Evolutionary conservation across 768 basidiomycete genomes (phyloP).

Genomic region (Naematelia encephala): DNA sequence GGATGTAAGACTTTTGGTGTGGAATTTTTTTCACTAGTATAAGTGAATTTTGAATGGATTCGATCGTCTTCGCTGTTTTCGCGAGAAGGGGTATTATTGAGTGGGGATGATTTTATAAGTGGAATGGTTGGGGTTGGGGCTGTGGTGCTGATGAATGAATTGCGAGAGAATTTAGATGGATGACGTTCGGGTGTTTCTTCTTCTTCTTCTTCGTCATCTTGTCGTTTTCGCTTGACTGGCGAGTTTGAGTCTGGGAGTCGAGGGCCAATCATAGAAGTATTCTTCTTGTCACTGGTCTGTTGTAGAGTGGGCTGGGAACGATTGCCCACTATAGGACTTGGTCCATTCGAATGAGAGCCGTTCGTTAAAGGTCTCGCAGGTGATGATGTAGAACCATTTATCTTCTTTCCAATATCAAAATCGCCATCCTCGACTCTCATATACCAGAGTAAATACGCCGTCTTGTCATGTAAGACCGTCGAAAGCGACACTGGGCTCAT

Average conservation of each 20-base stretch:
- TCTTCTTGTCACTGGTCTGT: not conserved
- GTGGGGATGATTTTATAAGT: not conserved
- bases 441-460: constrained; percentile 92
- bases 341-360: too few species aligned
- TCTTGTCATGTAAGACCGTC: constrained; percentile 64
- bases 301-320: not conserved
- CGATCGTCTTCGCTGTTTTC: not conserved
- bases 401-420: not conserved
- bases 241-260: not conserved
- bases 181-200: not conserved
- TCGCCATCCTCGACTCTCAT: constrained; percentile 53
- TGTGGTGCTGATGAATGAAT: not conserved
- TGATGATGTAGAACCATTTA: not conserved
- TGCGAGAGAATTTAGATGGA: not conserved
- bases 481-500: constrained; percentile 54
- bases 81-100: not conserved
- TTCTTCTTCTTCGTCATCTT: not conserved
- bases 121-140: too few species aligned
- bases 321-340: not conserved
- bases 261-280: not conserved
- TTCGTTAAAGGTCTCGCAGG: not conserved
- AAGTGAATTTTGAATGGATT: not conserved
- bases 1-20: too few species aligned
- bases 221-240: not conserved
- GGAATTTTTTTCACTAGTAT: too few species aligned